Base-by-base conservation (phyloP, 225 moss, liverwort and hornwort genomes). In the Thuidium tamariscinum region DNA sequence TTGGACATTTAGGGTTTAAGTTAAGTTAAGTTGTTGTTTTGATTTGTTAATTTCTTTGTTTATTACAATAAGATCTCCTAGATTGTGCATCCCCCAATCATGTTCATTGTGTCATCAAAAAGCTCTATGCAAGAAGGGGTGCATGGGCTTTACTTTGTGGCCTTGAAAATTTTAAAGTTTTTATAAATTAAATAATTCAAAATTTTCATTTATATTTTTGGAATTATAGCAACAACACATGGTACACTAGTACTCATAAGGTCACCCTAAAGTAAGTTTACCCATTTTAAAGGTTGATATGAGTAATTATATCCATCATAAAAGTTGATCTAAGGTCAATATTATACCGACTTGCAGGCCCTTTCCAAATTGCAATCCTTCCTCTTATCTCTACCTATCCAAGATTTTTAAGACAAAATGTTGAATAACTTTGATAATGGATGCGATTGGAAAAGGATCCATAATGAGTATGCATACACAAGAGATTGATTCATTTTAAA, bases 241-340 rank as follows among this genome's bases (percentile, higher is more conserved):
- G n/a, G n/a, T n/a, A n/a, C n/a, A n/a, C n/a, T n/a, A n/a, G n/a
- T 20, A 21, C 5, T 49, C 21, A 34, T 13, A 3, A 70, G 16
- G 26, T 9, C 0, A 1, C 0, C 0, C 14, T 16, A 27, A 26
- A 0, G 23, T 26, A 26, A 8, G 26, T 42, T 15, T 37, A 68
- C 1, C 2, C 2, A 9, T 64, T 2, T 4, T n/a, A 4, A n/a
- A 65, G 19, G 65, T 65, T n/a, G 65, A 8, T n/a, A 1, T 5
- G 34, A 34, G 2, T 4, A 34, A 34, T 4, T 9, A 17, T 16
- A 64, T 9, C 7, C 2, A 64, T 63, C 0, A 7, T 36, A 3
- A 21, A 65, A 11, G 11, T 65, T 36, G 20, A 18, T 18, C 17
- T 46, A 71, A 30, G 1, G 29, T 72, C 3, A 44, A 0, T 44